These are phyloP conservation scores for Cryphonectria parasitica DNA, from an alignment of 2,329 filamentous ascomycete species.

Conservation along the genomic window DNA sequence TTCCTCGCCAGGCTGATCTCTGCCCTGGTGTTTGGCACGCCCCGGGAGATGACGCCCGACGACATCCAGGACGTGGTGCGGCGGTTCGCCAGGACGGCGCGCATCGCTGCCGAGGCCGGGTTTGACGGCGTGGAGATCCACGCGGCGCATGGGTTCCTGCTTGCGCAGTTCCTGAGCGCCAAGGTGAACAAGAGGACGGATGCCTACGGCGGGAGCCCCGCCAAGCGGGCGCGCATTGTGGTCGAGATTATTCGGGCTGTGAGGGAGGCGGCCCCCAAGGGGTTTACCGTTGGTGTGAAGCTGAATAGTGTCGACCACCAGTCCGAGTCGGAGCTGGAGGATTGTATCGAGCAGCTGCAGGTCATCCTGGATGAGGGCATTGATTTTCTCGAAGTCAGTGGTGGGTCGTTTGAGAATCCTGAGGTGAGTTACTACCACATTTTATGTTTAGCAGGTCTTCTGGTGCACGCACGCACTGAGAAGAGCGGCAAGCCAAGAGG, in stretches of 20 bases:
- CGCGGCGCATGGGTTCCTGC: slow-evolving; percentile 60
- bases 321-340: slow-evolving; percentile 47
- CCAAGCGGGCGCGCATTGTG: slow-evolving; percentile 53
- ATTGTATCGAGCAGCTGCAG: slow-evolving; percentile 62
- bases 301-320: slow-evolving; percentile 63
- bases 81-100: slow-evolving; percentile 58
- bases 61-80: slow-evolving; percentile 59
- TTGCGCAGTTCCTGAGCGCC: slow-evolving; percentile 58
- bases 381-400: slow-evolving; percentile 71
- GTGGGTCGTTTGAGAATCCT: slow-evolving; percentile 62
- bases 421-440: slow-evolving; percentile 38
- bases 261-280: slow-evolving; percentile 40
- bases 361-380: slow-evolving; percentile 53
- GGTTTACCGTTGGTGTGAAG: slow-evolving; percentile 58
- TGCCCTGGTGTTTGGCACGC: slow-evolving; percentile 53
- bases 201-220: slow-evolving; percentile 56
- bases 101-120: slow-evolving; percentile 50
- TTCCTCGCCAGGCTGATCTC: slow-evolving; percentile 40
- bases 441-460: not conserved
- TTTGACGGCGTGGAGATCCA: slow-evolving; percentile 52
- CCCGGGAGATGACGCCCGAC: slow-evolving; percentile 56
- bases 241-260: slow-evolving; percentile 54
- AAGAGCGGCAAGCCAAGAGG: too few species aligned
- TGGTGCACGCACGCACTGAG: too few species aligned
- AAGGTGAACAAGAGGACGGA: slow-evolving; percentile 57